A percentile compares a stretch with the other conserved stretches of the same genome.
These are phyloP conservation scores for Glutinoglossum americanum DNA, from an alignment of 495 filamentous ascomycete species.

Conservation along the genomic window DNA sequence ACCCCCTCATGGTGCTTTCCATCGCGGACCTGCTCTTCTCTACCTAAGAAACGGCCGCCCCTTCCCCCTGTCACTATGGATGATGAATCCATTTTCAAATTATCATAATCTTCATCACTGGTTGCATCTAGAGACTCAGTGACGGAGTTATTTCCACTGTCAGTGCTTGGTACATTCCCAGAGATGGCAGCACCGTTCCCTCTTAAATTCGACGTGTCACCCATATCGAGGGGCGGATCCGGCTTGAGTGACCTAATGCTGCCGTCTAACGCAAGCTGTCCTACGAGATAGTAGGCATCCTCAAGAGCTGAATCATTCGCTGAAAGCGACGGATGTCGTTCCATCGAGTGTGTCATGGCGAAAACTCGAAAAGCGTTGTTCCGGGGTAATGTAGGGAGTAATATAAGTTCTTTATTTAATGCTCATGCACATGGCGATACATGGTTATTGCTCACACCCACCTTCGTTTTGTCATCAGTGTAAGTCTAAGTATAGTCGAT, in stretches of 20 bases:
- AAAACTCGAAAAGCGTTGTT: neutral
- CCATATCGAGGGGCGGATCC: neutral
- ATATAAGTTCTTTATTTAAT: neutral
- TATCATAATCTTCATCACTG: neutral
- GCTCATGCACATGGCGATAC: neutral
- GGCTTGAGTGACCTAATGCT: neutral
- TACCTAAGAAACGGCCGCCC: neutral
- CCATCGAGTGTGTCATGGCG: neutral
- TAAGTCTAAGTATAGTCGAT: neutral
- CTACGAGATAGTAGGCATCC: neutral
- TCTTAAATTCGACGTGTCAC: neutral
- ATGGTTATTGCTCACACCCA: neutral
- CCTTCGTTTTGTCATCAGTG: neutral
- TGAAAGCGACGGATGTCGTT: neutral
- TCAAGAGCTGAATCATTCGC: neutral
- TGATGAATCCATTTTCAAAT: neutral
- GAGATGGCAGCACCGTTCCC: neutral
- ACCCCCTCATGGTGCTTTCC: neutral
- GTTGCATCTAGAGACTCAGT: neutral
- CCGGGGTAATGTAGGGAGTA: neutral
- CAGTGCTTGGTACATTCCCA: neutral
- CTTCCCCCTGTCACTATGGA: neutral
- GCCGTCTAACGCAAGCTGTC: neutral
- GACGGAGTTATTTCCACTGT: neutral
- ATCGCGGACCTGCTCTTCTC: neutral